Evolutionary conservation across 2,329 filamentous ascomycete genomes (phyloP).

Genomic region (Fusarium domesticum): DNA sequence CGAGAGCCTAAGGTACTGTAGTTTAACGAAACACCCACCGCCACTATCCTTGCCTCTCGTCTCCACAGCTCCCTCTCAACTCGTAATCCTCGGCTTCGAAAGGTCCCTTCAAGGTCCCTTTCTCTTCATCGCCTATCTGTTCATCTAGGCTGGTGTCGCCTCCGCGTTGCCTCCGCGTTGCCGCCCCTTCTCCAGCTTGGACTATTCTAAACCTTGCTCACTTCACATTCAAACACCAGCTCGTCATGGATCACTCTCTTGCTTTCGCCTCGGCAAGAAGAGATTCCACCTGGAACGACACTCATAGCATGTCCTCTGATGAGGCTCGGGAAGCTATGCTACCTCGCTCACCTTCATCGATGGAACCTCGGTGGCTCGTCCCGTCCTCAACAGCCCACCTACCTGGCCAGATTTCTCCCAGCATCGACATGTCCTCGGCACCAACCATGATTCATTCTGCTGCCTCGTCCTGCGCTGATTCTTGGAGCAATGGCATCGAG

Average conservation of each 20-base stretch:
- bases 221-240: constrained; percentile 25
- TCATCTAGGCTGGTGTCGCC: constrained; percentile 16
- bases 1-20: constrained; percentile 28
- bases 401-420: constrained; percentile 52
- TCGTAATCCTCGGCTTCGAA: constrained; percentile 22
- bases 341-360: constrained; percentile 34
- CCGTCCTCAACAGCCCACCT: constrained; percentile 28
- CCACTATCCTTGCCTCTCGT: constrained; percentile 23
- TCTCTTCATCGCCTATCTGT: constrained; percentile 16
- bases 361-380: constrained; percentile 31
- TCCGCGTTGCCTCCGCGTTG: background rate
- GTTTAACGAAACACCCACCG: constrained; percentile 27
- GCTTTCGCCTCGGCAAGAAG: constrained; percentile 41
- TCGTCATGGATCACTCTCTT: constrained; percentile 48
- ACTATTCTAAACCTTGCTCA: background rate
- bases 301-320: constrained; percentile 45
- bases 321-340: constrained; percentile 32
- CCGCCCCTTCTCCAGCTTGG: background rate
- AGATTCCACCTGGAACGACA: constrained; percentile 46
- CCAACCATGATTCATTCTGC: constrained; percentile 45
- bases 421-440: constrained; percentile 44
- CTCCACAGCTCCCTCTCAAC: constrained; percentile 28
- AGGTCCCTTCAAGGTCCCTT: constrained; percentile 15
- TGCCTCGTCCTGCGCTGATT: constrained; percentile 45
- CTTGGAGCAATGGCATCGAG: constrained; percentile 44